Percentiles rank a stretch among this genome's conserved stretches.
phyloP scores from a whole-genome alignment of 768 basidiomycete species.

The Podaxis sp. region DNA sequence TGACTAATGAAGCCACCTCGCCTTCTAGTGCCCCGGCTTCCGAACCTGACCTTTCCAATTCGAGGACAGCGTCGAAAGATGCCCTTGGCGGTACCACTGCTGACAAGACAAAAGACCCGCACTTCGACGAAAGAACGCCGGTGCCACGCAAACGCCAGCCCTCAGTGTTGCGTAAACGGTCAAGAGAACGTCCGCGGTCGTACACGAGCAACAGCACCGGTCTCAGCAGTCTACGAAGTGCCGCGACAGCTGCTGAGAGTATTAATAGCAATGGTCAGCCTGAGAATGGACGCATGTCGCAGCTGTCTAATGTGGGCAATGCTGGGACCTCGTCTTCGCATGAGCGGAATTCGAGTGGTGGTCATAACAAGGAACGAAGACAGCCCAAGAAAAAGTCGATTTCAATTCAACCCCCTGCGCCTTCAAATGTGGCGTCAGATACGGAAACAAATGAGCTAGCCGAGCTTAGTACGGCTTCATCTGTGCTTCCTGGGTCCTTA shows the following conservation, averaged over 20 bases:
- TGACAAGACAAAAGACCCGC: slow-evolving; percentile 17
- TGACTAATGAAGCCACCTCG: slow-evolving; percentile 34
- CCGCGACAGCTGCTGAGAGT: slow-evolving; percentile 48
- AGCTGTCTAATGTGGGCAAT: slow-evolving; percentile 14
- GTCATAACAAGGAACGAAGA: not conserved
- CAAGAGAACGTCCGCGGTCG: slow-evolving; percentile 52
- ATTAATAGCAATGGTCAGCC: slow-evolving; percentile 27
- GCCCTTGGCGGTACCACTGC: slow-evolving; percentile 14
- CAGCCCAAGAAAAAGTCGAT: not conserved
- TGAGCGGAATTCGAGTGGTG: slow-evolving; percentile 2
- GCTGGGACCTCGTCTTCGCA: slow-evolving; percentile 8
- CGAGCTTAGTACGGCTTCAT: slow-evolving; percentile 19
- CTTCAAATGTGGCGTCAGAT: slow-evolving; percentile 24
- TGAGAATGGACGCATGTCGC: slow-evolving; percentile 14
- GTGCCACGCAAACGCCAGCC: slow-evolving; percentile 24
- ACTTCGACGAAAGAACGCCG: slow-evolving; percentile 15
- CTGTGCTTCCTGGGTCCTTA: slow-evolving; percentile 34
- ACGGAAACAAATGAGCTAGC: slow-evolving; percentile 19
- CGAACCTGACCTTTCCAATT: slow-evolving; percentile 7
- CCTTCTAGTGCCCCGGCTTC: slow-evolving; percentile 24
- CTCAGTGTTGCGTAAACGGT: slow-evolving; percentile 27
- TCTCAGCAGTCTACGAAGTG: slow-evolving; percentile 59
- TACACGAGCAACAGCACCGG: slow-evolving; percentile 58
- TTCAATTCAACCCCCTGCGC: not conserved
- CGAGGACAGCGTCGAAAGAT: slow-evolving; percentile 24